phyloP scores from a whole-genome alignment of 148 eudicot genomes.

The Euryodendron excelsum region DNA sequence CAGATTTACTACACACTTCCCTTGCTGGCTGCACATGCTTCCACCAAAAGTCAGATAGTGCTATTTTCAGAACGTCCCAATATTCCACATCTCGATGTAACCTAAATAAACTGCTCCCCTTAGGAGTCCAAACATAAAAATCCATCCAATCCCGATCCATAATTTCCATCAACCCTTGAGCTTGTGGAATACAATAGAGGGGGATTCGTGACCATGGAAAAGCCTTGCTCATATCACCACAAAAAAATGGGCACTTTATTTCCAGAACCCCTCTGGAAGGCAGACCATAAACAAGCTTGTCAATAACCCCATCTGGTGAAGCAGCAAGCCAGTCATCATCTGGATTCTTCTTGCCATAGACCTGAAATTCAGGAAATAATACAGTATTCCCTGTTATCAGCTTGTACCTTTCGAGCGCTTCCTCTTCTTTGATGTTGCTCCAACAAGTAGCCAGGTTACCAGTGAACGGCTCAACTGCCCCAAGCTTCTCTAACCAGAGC shows the following conservation, averaged over 20 bases:
- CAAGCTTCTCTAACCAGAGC: constrained; percentile 81
- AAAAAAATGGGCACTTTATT: constrained; percentile 74
- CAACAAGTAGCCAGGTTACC: constrained; percentile 75
- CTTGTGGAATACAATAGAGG: constrained; percentile 68
- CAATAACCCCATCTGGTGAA: constrained; percentile 75
- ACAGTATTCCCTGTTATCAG: constrained; percentile 60
- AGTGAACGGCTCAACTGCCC: constrained; percentile 56
- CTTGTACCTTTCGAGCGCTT: constrained; percentile 76
- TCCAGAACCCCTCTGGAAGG: constrained; percentile 65
- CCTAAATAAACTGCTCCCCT: constrained; percentile 76
- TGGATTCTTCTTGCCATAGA: constrained; percentile 36
- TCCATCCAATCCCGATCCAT: constrained; percentile 87
- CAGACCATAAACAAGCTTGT: constrained; percentile 40
- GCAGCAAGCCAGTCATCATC: constrained; percentile 75
- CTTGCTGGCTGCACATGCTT: constrained; percentile 77
- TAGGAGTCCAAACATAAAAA: constrained; percentile 73
- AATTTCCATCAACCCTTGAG: constrained; percentile 88
- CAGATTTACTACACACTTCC: constrained; percentile 38
- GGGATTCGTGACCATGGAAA: constrained; percentile 66
- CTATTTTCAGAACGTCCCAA: constrained; percentile 57
- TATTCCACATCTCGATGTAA: constrained; percentile 59
- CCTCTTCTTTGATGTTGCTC: constrained; percentile 78
- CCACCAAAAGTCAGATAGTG: constrained; percentile 87
- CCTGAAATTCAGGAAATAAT: constrained; percentile 55
- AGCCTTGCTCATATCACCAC: constrained; percentile 48